These are phyloP conservation scores for Plectosphaerella cucumerina DNA, from an alignment of 2,329 filamentous ascomycete species.

Conservation along the genomic window DNA sequence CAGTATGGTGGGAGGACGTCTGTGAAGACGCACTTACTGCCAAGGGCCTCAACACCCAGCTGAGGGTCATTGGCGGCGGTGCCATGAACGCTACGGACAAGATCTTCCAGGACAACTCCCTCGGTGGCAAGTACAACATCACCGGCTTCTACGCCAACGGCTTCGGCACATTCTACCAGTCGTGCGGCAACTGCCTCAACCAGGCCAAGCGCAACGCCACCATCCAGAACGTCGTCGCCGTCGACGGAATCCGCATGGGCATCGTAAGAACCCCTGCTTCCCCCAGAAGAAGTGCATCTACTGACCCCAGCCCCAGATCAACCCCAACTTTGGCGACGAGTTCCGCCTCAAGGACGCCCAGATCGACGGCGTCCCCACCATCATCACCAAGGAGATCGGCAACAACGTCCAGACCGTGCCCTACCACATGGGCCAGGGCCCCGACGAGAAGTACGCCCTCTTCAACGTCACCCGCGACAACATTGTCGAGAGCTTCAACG, in stretches of 20 bases:
- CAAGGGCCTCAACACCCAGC: slow-evolving; percentile 22
- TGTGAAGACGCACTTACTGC: slow-evolving; percentile 22
- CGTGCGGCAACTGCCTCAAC: slow-evolving; percentile 23
- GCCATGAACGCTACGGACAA: slow-evolving; percentile 23
- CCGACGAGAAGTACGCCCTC: slow-evolving; percentile 21
- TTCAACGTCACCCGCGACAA: slow-evolving; percentile 21
- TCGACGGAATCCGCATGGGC: slow-evolving; percentile 16
- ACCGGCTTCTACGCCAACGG: slow-evolving; percentile 22
- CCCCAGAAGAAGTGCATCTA: neutral
- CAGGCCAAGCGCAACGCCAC: slow-evolving; percentile 17
- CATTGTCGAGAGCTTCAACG: slow-evolving; percentile 18
- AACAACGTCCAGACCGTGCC: slow-evolving; percentile 23
- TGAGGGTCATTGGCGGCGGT: slow-evolving; percentile 22
- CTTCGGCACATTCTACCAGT: slow-evolving; percentile 24
- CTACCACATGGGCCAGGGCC: slow-evolving; percentile 17
- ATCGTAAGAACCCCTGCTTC: slow-evolving; percentile 16
- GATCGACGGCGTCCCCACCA: slow-evolving; percentile 17
- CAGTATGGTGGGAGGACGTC: slow-evolving; percentile 26
- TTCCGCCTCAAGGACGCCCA: slow-evolving; percentile 22
- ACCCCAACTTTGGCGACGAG: slow-evolving; percentile 23
- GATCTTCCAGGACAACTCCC: slow-evolving; percentile 24
- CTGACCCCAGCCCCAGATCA: slow-evolving; percentile 14
- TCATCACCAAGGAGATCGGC: slow-evolving; percentile 22
- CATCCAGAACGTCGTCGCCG: slow-evolving; percentile 21
- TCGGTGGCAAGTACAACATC: slow-evolving; percentile 25